Evolutionary conservation across 164 flowering plant genomes (phyloP), one percentile per base, ranked within the genome.

Genomic region (Buxus sempervirens): DNA sequence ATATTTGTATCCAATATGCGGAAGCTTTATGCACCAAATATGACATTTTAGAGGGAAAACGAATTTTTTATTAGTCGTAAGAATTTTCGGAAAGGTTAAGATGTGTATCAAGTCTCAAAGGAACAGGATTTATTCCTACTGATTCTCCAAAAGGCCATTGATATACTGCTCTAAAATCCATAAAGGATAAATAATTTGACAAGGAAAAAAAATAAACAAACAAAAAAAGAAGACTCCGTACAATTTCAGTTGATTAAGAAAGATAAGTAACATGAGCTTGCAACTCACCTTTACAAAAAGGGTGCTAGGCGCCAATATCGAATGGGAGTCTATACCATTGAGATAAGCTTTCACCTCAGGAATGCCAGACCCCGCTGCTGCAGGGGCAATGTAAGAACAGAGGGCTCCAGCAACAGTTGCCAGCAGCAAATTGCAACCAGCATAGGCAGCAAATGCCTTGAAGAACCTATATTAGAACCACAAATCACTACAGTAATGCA

Each of bases 281-380:
- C 18, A 36, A 67, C 81, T 65, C 58, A 91, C 95, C 96, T 94
- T 94, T 13, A 94, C 98, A 76, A 94, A 82, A 63, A 94, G 88
- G 60, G 98, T 94, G 58, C 88, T 81, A 1, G 93, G 91, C 75
- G 97, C 95, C 76, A 91, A 80, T 65, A 94, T 91, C 25, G 88
- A 81, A 80, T 86, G 83, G 63, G 96, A 92, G 83, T 94, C 96
- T 7, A 95, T 78, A 28, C 98, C 98, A 76, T 95, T 95, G 53
- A 91, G 91, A 72, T 95, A 91, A 41, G 97, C 93, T 81, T 91
- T 91, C 70, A 91, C 93, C 77, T 91, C 97, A 1, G 95, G 97
- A 58, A 91, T 89, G 59, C 97, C 97, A 71, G 97, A 91, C 5
- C 97, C 95, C 13, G 97, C 97, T 28, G 98, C 98, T 19, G 97